These are phyloP conservation scores for Candida khao-thaluensis DNA, from an alignment of 805 yeast genomes.

Conservation along the genomic window DNA sequence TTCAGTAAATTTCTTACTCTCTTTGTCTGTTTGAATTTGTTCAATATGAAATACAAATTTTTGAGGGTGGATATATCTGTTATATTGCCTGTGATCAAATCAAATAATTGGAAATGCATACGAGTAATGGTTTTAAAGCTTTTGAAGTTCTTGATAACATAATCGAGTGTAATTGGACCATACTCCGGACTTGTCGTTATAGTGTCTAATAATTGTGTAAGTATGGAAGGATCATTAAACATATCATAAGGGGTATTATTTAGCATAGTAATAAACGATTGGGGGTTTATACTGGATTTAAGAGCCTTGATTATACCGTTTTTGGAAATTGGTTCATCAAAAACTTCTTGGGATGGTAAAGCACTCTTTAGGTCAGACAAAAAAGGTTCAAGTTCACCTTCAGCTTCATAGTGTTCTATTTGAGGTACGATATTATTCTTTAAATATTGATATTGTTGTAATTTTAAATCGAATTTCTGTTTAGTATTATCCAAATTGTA, in stretches of 20 bases:
- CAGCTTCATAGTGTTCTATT: background rate
- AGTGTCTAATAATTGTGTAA: background rate
- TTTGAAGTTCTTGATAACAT: constrained; percentile 1
- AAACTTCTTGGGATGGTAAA: background rate
- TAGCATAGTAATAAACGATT: background rate
- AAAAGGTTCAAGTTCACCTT: background rate
- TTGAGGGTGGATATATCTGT: constrained; percentile 1
- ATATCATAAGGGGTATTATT: background rate
- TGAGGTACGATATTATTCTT: background rate
- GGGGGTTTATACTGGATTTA: background rate
- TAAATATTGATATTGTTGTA: constrained; percentile 6
- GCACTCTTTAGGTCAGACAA: background rate
- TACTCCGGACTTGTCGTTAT: background rate
- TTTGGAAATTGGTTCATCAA: background rate
- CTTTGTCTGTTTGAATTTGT: constrained; percentile 29
- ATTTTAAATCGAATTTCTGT: constrained; percentile 9
- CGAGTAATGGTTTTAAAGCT: constrained; percentile 1
- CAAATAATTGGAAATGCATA: constrained; percentile 4
- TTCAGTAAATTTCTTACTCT: constrained; percentile 48
- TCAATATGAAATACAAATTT: constrained; percentile 13
- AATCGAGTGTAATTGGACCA: background rate
- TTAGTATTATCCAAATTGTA: constrained; percentile 4
- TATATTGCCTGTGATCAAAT: constrained; percentile 1
- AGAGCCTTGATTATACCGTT: background rate
- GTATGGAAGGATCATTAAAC: background rate